Percentiles rank a stretch among this genome's conserved stretches.
phyloP scores from a whole-genome alignment of 2,329 filamentous ascomycete species.

The Alternaria tenuissima region DNA sequence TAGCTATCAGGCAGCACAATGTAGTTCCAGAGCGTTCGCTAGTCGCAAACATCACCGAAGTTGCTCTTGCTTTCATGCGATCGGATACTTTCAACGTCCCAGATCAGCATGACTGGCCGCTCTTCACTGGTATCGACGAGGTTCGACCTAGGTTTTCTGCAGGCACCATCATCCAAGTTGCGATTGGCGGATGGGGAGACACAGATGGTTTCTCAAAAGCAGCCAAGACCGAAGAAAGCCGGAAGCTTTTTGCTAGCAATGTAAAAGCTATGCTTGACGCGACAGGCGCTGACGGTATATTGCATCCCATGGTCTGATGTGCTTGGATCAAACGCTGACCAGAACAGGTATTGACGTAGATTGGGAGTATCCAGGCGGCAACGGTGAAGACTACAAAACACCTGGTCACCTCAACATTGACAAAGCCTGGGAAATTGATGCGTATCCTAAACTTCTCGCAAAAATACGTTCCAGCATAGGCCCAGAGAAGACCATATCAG shows the following conservation, averaged over 20 bases:
- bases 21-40: conserved; percentile 30
- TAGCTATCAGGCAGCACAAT: conserved; percentile 34
- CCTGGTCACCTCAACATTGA: conserved; percentile 62
- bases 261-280: conserved; percentile 67
- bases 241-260: conserved; percentile 66
- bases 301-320: conserved; percentile 12
- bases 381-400: conserved; percentile 72
- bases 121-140: conserved; percentile 39
- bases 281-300: conserved; percentile 69
- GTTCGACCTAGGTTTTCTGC: conserved; percentile 55
- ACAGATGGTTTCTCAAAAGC: conserved; percentile 68
- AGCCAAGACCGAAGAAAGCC: conserved; percentile 61
- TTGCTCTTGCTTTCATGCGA: conserved; percentile 44
- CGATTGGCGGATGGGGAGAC: conserved; percentile 79
- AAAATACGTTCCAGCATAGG: conserved; percentile 68
- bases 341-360: conserved; percentile 63
- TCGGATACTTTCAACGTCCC: conserved; percentile 39
- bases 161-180: conserved; percentile 58
- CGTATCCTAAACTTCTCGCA: conserved; percentile 68
- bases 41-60: conserved; percentile 36
- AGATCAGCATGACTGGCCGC: conserved; percentile 29
- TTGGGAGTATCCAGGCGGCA: conserved; percentile 72
- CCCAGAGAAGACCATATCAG: conserved; percentile 66
- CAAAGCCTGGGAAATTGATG: conserved; percentile 67
- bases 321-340: neutral